Percentiles rank a stretch among this genome's conserved stretches.
These are phyloP conservation scores for Lodderomyces elongisporus DNA, from an alignment of 1,139 yeast genomes.

Conservation along the genomic window DNA sequence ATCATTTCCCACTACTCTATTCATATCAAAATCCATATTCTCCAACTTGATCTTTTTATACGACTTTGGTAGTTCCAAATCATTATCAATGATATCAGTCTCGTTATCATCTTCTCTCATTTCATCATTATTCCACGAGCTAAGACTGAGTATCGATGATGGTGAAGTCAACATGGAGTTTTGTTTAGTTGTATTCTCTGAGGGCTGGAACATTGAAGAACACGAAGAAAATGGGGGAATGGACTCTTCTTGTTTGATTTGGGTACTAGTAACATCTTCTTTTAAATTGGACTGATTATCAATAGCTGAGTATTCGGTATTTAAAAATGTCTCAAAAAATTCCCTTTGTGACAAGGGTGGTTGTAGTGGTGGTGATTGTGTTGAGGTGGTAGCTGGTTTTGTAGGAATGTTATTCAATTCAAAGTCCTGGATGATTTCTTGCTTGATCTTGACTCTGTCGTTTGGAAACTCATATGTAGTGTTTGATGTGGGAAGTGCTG, in stretches of 20 bases:
- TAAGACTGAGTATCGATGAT: slow-evolving; percentile 30
- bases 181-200: slow-evolving; percentile 8
- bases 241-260: background rate
- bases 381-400: slow-evolving; percentile 3
- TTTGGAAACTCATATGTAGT: slow-evolving; percentile 4
- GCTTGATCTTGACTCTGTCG: slow-evolving; percentile 32
- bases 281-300: background rate
- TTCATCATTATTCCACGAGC: slow-evolving; percentile 25
- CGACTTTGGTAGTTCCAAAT: background rate
- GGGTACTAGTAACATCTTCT: background rate
- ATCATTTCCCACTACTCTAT: too few relatives aligned
- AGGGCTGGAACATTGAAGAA: slow-evolving; percentile 16
- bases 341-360: background rate
- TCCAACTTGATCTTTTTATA: slow-evolving; percentile 6
- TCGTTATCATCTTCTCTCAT: slow-evolving; percentile 20
- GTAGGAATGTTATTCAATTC: slow-evolving; percentile 32
- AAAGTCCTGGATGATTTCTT: slow-evolving; percentile 40
- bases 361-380: slow-evolving; percentile 2
- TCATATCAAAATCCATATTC: background rate
- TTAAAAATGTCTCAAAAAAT: background rate
- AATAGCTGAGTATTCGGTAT: background rate
- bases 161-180: slow-evolving; percentile 29
- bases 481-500: too few relatives aligned
- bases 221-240: slow-evolving; percentile 3
- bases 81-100: too few relatives aligned